Conservation (phyloP, 768 basidiomycete genomes). For the Dioszegia hungarica region DNA sequence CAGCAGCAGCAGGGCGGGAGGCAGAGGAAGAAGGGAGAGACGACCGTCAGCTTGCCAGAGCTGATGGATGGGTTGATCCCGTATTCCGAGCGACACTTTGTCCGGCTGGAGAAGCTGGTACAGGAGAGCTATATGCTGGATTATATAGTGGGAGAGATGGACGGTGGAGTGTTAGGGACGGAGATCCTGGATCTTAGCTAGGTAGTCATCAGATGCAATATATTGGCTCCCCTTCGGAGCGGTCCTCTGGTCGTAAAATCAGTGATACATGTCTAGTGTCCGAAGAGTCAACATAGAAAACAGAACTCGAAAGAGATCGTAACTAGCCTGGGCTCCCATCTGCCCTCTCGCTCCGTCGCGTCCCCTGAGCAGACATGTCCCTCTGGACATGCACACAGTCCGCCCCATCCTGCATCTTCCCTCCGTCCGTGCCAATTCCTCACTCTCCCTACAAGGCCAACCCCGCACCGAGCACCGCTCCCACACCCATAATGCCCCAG, state of each 20-base stretch:
- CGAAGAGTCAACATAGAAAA: neutral
- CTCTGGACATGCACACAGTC: no score
- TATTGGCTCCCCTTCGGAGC: no score
- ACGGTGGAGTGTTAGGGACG: conserved; percentile 41
- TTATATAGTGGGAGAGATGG: conserved; percentile 54
- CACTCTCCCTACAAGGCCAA: neutral
- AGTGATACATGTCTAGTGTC: conserved; percentile 3
- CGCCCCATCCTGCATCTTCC: neutral
- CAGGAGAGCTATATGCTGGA: conserved; percentile 97
- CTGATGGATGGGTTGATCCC: conserved; percentile 80
- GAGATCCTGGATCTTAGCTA: conserved; percentile 31
- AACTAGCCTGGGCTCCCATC: no score
- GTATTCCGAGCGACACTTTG: conserved; percentile 88
- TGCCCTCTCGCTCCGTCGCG: neutral
- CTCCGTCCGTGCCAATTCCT: neutral
- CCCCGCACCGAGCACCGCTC: neutral
- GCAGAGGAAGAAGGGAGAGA: no score
- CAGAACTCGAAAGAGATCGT: neutral
- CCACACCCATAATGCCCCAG: conserved; percentile 3
- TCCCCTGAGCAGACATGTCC: no score
- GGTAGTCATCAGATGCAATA: neutral
- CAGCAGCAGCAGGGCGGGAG: no score
- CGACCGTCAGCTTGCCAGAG: conserved; percentile 43
- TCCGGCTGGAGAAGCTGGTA: conserved; percentile 74
- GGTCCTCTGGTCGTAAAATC: neutral